Conservation (phyloP, 2,329 filamentous ascomycete genomes). For the Myriosclerotinia duriaeana region DNA sequence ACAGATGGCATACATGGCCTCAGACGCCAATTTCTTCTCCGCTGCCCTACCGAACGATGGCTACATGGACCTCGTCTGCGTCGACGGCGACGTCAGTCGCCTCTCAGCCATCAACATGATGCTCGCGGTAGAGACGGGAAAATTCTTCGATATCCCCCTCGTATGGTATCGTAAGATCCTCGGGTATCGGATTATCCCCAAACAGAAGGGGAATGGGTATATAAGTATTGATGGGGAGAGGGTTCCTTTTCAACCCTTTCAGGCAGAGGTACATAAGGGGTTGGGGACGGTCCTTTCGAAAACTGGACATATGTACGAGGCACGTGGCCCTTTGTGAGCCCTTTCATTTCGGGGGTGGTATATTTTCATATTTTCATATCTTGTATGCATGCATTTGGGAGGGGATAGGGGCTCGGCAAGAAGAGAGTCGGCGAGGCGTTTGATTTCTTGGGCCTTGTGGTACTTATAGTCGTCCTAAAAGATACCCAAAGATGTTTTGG, state of each 20-base stretch:
- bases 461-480: constrained; percentile 5
- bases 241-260: constrained; percentile 83
- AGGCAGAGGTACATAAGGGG: constrained; percentile 81
- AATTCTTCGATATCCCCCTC: constrained; percentile 75
- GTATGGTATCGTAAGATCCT: constrained; percentile 81
- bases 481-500: constrained; percentile 19
- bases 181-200: constrained; percentile 83
- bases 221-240: constrained; percentile 94
- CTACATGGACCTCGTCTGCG: constrained; percentile 77
- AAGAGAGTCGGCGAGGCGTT: constrained; percentile 23
- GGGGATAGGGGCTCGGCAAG: constrained; percentile 26
- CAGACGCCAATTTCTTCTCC: constrained; percentile 84
- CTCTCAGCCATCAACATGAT: constrained; percentile 68
- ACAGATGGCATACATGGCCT: constrained; percentile 86
- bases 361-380: constrained; percentile 10
- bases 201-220: constrained; percentile 68
- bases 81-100: constrained; percentile 72
- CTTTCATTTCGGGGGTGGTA: constrained; percentile 2
- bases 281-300: constrained; percentile 84
- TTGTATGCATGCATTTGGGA: constrained; percentile 23
- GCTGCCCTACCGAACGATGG: constrained; percentile 81
- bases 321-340: constrained; percentile 45
- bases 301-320: constrained; percentile 69
- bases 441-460: background rate
- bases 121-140: constrained; percentile 67